phyloP scores from a whole-genome alignment of 2,329 filamentous ascomycete species.

The Lachnellula arida region DNA sequence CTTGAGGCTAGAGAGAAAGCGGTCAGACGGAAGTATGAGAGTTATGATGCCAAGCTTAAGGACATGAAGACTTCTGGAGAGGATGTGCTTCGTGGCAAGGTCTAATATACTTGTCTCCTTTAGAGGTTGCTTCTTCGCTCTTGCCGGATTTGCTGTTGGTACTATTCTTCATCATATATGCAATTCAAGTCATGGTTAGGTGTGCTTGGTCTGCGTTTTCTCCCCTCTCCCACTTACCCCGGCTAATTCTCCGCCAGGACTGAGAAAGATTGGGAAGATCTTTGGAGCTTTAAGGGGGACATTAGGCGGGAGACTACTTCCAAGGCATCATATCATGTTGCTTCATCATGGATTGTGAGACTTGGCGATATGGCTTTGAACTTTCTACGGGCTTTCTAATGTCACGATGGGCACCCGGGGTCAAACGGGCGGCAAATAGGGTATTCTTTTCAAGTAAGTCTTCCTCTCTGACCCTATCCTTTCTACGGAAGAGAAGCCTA shows the following conservation, averaged over 20 bases:
- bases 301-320: neutral
- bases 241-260: neutral
- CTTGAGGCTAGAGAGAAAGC: conserved; percentile 25
- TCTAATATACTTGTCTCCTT: conserved; percentile 1
- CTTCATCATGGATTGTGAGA: neutral
- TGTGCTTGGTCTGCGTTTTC: too few relatives aligned
- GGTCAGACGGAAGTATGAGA: conserved; percentile 21
- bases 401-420: neutral
- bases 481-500: too few relatives aligned
- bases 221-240: too few relatives aligned
- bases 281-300: neutral
- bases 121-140: conserved; percentile 1
- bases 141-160: neutral
- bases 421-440: too few relatives aligned
- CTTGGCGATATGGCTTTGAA: neutral
- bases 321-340: neutral
- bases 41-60: conserved; percentile 21
- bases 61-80: conserved; percentile 24
- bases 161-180: too few relatives aligned
- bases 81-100: conserved; percentile 10
- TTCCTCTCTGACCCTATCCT: too few relatives aligned
- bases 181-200: too few relatives aligned
- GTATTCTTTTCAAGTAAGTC: too few relatives aligned
- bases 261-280: neutral
- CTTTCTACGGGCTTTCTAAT: neutral